Evolutionary conservation across 345 rosid species (phyloP).

Genomic region (Gossypium anomalum): DNA sequence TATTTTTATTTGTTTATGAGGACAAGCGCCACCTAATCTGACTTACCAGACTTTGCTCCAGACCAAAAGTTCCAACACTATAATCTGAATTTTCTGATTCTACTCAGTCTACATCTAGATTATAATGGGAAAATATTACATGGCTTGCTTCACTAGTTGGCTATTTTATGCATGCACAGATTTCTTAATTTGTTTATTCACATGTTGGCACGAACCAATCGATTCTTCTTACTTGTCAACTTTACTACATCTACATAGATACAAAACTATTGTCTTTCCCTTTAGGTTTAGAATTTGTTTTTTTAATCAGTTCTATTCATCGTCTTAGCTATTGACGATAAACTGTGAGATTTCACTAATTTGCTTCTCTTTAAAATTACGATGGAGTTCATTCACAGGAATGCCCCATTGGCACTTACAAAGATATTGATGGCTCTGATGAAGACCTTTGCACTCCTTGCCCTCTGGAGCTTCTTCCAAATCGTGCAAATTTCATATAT

Average conservation of each 20-base stretch:
- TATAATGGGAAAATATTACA: not conserved
- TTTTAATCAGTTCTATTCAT: not conserved
- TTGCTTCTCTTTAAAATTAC: constrained; percentile 3
- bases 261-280: not conserved
- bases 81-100: not conserved
- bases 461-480: constrained; percentile 73
- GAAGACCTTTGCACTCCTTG: constrained; percentile 77
- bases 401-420: constrained; percentile 94
- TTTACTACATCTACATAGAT: not conserved
- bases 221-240: not conserved
- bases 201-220: not conserved
- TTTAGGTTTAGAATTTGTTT: not conserved
- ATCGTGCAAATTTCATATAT: constrained; percentile 72
- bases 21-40: not conserved
- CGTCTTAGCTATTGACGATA: not conserved
- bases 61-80: not conserved
- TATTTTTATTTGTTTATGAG: too few relatives aligned
- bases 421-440: constrained; percentile 81
- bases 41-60: not conserved
- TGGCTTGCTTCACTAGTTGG: not conserved
- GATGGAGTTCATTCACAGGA: constrained; percentile 45
- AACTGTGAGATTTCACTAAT: not conserved
- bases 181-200: not conserved
- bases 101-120: not conserved
- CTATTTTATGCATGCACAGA: not conserved